These are phyloP conservation scores for Jaminaea rosea DNA, from an alignment of 1,284 basidiomycete genomes.

Conservation along the genomic window DNA sequence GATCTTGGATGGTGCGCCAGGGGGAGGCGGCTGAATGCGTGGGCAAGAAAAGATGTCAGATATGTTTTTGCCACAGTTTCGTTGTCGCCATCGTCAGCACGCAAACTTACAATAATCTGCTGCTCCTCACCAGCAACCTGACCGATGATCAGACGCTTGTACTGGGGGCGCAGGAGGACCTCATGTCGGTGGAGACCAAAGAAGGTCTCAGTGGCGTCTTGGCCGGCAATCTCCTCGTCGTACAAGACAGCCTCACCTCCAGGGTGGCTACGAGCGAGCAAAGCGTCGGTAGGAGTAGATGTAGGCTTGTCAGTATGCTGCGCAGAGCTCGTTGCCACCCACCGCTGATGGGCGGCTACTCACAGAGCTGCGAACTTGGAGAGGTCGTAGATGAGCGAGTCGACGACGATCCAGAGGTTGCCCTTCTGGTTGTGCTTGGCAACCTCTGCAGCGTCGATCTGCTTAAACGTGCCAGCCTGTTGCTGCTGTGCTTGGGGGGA, in stretches of 20 bases:
- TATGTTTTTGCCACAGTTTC: neutral
- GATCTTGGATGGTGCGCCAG: constrained; percentile 39
- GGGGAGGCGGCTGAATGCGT: neutral
- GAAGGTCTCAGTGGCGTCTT: constrained; percentile 45
- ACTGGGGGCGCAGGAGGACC: constrained; percentile 34
- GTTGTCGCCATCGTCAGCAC: neutral
- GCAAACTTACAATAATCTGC: constrained; percentile 21
- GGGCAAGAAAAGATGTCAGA: neutral
- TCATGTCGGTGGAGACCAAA: constrained; percentile 45
- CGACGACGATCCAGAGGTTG: constrained; percentile 39
- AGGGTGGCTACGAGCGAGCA: constrained; percentile 19
- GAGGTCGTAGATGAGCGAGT: constrained; percentile 44
- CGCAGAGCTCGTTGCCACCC: too few species aligned
- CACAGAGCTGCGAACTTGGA: constrained; percentile 33
- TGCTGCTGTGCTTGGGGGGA: constrained; percentile 42
- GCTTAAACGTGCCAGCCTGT: constrained; percentile 39
- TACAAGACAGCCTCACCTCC: constrained; percentile 43
- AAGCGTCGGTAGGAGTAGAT: too few species aligned
- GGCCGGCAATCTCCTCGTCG: constrained; percentile 42
- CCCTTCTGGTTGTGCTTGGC: constrained; percentile 28
- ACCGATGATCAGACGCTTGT: constrained; percentile 39
- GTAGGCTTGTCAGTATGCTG: too few species aligned
- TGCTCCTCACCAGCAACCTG: constrained; percentile 40
- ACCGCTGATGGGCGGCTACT: too few species aligned
- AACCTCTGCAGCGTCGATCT: constrained; percentile 12